Evolutionary conservation across 495 filamentous ascomycete species (phyloP), one percentile per base, ranked within the genome.

Genomic region (Neurospora sp.): DNA sequence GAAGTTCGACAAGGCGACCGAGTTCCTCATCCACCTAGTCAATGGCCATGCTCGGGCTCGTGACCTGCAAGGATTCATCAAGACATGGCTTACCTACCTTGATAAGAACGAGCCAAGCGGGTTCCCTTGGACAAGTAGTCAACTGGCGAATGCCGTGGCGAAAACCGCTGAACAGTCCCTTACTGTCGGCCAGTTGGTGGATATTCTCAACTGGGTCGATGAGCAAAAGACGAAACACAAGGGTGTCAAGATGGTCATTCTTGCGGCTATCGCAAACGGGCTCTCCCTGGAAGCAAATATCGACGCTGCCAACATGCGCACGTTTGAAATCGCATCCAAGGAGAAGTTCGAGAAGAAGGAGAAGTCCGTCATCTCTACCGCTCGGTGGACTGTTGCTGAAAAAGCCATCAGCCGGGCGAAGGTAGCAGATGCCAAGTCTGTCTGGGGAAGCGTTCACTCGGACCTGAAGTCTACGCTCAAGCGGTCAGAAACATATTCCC

Each of bases 41-140:
- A 81, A 84, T 14, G 91, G 88, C 3, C 93, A 90, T 78, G 85
- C 86, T 40, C 85, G 85, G 40, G 88, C 89, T 70, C 86, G 92
- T 78, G 87, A 93, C 73, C 77, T 96, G 40, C 74, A 85, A 9
- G 85, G 85, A 4, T 96, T 95, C 76, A 81, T 94, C 75, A 82
- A 85, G 40, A 77, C 87, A 16, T 96, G 93, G 93, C 83, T 88
- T 59, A 79, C 83, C 10, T 88, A 91, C 75, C 85, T 95, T 9
- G 72, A 73, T 68, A 39, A 42, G 22, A 40, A 86, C 83, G 74
- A 83, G 82, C 53, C 82, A 82, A 39, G 84, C 16, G 53, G 53
- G 14, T 65, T 65, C 3, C 27, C 53, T 37, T 93, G 91, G 91
- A 87, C 90, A 75, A 87, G 91, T 74, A 83, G 88, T 72, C 84